Evolutionary conservation across 2,329 filamentous ascomycete genomes (phyloP), one percentile per base, ranked within the genome.

Genomic region (Zelopaecilomyces penicillatus): DNA sequence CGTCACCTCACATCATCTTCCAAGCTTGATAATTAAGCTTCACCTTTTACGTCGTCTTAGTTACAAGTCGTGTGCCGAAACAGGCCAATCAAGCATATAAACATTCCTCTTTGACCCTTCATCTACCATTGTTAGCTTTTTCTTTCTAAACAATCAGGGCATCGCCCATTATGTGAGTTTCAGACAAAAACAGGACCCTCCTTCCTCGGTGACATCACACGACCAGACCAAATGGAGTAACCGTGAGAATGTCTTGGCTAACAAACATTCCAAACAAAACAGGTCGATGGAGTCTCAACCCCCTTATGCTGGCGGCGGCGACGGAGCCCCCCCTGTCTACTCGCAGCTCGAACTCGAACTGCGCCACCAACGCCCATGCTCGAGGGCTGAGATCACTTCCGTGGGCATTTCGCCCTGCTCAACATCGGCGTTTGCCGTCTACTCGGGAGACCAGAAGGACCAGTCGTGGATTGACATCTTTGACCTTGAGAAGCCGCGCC

Each of bases 401-500:
- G 58, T 65, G 19, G 60, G 58, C 40, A 53, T 65, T 39, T 59
- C 60, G 2, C 50, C 54, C 4, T 45, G 49, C 12, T 53, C 54
- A 0, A 43, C 49, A 35, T 38, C 54, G 11, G 61, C 56, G 28
- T 62, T 61, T 19, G 59, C 62, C 11, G 55, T 57, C 35, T 65
- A 59, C 49, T 50, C 53, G 37, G 55, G 57, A 26, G 55, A 52
- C 4, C 57, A 58, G 37, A 53, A 56, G 7, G 42, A 53, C 31
- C 59, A 62, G 26, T 56, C 60, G n/a, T 65, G 63, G 62, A 58
- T 66, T 45, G 63, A 66, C 48, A 52, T 62, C 12, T 65, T 65
- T 42, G 56, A 61, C 37, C 42, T 61, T 27, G 40, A 46, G 30
- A 54, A 56, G 0, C 55, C 57, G 9, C 50, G 54, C 10, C 19